A percentile compares a stretch with the other conserved stretches of the same genome.
These are phyloP conservation scores for Candida tallmaniae DNA, from an alignment of 805 yeast genomes.

Conservation along the genomic window DNA sequence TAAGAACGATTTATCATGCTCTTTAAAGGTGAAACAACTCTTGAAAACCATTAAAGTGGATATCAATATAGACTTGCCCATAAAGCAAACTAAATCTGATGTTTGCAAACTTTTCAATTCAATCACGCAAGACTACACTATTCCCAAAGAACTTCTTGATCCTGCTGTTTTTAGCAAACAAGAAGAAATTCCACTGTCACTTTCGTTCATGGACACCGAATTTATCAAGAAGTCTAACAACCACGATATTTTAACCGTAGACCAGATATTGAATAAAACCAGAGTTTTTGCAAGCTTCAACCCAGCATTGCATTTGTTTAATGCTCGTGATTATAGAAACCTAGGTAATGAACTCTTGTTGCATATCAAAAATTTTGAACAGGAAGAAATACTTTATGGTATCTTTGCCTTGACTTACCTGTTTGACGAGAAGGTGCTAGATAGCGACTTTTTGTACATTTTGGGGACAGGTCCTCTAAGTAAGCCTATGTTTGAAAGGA, in stretches of 20 bases:
- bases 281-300: no score
- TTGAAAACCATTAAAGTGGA: no score
- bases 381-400: not conserved
- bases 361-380: not conserved
- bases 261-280: no score
- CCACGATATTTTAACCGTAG: not conserved
- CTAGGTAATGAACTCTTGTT: not conserved
- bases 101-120: no score
- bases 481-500: conserved; percentile 9
- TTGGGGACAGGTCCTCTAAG: conserved; percentile 7
- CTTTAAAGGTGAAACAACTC: no score
- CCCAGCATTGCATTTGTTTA: not conserved
- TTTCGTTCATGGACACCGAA: not conserved
- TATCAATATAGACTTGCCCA: no score
- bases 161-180: no score
- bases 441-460: conserved; percentile 2
- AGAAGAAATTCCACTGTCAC: no score
- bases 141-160: not conserved
- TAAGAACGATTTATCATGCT: no score
- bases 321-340: not conserved
- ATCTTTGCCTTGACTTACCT: not conserved
- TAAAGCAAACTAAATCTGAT: no score
- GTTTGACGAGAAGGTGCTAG: not conserved
- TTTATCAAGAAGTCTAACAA: not conserved
- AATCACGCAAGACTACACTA: no score